Conservation (phyloP, 257 asterid species). For the Solanum sejunctum region DNA sequence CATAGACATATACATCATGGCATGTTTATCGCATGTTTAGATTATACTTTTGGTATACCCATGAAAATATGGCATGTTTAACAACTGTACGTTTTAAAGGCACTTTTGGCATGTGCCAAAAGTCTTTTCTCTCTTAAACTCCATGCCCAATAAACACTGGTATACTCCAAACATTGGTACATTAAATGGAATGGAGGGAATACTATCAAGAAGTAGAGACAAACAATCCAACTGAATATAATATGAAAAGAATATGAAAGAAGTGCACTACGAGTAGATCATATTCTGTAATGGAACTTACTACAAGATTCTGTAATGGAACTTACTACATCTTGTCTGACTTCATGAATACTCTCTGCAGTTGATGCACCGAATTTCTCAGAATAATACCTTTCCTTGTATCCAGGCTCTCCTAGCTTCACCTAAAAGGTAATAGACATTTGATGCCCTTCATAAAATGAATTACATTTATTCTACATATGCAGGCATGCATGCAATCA, state of each 20-base stretch:
- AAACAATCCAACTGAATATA: background rate
- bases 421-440: slow-evolving; percentile 32
- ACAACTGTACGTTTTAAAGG: background rate
- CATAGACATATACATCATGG: background rate
- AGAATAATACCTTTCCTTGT: slow-evolving; percentile 81
- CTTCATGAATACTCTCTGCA: slow-evolving; percentile 51
- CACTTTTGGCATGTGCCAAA: background rate
- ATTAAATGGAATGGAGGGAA: background rate
- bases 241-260: background rate
- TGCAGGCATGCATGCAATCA: background rate
- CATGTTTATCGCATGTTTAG: background rate
- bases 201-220: background rate
- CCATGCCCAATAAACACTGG: background rate
- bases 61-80: background rate
- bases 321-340: slow-evolving; percentile 71
- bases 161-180: background rate
- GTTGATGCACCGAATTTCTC: slow-evolving; percentile 70
- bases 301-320: slow-evolving; percentile 25
- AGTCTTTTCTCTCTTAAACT: background rate
- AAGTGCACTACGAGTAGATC: background rate
- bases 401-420: slow-evolving; percentile 93
- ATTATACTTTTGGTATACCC: background rate
- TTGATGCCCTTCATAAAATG: background rate
- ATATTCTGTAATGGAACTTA: slow-evolving; percentile 24
- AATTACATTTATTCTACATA: background rate